Conservation (phyloP, 148 eudicot genomes). For the Vaccinium myrtillus region DNA sequence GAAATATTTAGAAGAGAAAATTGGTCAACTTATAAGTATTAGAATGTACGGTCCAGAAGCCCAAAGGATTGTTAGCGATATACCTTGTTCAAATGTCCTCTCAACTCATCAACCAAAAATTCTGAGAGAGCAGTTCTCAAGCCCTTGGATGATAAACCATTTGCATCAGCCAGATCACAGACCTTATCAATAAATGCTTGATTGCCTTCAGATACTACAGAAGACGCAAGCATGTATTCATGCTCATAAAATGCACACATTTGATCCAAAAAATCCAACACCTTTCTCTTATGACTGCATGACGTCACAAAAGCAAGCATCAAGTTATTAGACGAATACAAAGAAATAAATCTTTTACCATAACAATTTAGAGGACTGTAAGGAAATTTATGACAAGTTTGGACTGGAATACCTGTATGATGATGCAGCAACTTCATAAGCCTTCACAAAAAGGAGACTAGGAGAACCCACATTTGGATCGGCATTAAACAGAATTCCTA, state of each 20-base stretch:
- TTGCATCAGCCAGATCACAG: constrained; percentile 54
- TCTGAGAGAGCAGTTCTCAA: constrained; percentile 49
- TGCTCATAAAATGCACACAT: constrained; percentile 62
- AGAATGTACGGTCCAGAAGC: not conserved
- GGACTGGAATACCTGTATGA: constrained; percentile 59
- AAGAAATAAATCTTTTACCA: not conserved
- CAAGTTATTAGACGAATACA: not conserved
- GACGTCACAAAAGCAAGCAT: constrained; percentile 10
- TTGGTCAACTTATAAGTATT: not conserved
- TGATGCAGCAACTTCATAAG: constrained; percentile 56
- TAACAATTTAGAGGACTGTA: not conserved
- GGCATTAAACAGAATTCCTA: constrained; percentile 70
- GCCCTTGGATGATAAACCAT: constrained; percentile 53
- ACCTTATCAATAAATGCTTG: constrained; percentile 59
- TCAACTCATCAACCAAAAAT: constrained; percentile 49
- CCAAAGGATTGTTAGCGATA: not conserved
- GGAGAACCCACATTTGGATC: constrained; percentile 44
- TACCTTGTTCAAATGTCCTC: constrained; percentile 69
- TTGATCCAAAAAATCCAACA: constrained; percentile 75
- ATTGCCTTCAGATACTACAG: constrained; percentile 37
- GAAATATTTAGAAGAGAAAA: not conserved
- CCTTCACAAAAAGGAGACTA: constrained; percentile 63
- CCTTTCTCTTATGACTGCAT: constrained; percentile 80
- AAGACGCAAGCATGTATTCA: constrained; percentile 42
- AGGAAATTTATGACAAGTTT: not conserved